Evolutionary conservation across 1,284 basidiomycete species (phyloP).

Genomic region (Trichosporon sp.): DNA sequence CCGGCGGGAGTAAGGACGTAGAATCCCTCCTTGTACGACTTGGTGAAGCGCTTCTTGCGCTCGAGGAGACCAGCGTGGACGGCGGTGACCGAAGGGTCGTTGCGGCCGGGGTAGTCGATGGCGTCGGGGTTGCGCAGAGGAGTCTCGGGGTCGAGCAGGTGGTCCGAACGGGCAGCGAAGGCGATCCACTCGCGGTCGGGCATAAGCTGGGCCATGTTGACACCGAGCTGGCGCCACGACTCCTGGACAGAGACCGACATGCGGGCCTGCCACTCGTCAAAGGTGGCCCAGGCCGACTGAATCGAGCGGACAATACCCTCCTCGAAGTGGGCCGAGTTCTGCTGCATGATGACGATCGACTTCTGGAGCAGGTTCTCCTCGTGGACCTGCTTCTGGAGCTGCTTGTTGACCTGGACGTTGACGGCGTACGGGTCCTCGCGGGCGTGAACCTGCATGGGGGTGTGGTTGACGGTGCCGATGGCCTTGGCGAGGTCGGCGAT

Average conservation of each 20-base stretch:
- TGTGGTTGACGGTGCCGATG: slow-evolving; percentile 90
- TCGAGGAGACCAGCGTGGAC: slow-evolving; percentile 89
- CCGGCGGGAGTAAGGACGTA: slow-evolving; percentile 93
- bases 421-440: slow-evolving; percentile 76
- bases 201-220: slow-evolving; percentile 74
- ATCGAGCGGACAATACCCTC: slow-evolving; percentile 92
- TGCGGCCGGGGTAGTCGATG: slow-evolving; percentile 87
- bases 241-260: slow-evolving; percentile 74
- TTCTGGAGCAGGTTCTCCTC: slow-evolving; percentile 98
- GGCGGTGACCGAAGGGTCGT: slow-evolving; percentile 80
- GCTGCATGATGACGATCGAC: slow-evolving; percentile 97
- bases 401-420: slow-evolving; percentile 76
- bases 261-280: slow-evolving; percentile 92
- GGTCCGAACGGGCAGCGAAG: slow-evolving; percentile 88
- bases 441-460: slow-evolving; percentile 77
- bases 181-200: slow-evolving; percentile 96
- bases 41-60: slow-evolving; percentile 95
- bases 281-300: slow-evolving; percentile 95
- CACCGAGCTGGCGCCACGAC: slow-evolving; percentile 69
- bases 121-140: slow-evolving; percentile 73
- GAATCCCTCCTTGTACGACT: slow-evolving; percentile 80
- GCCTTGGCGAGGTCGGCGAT: slow-evolving; percentile 82
- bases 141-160: slow-evolving; percentile 94
- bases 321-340: slow-evolving; percentile 95
- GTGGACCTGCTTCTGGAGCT: slow-evolving; percentile 88